Base-by-base conservation (phyloP, 2,329 filamentous ascomycete species). In the Aspergillus sp. region DNA sequence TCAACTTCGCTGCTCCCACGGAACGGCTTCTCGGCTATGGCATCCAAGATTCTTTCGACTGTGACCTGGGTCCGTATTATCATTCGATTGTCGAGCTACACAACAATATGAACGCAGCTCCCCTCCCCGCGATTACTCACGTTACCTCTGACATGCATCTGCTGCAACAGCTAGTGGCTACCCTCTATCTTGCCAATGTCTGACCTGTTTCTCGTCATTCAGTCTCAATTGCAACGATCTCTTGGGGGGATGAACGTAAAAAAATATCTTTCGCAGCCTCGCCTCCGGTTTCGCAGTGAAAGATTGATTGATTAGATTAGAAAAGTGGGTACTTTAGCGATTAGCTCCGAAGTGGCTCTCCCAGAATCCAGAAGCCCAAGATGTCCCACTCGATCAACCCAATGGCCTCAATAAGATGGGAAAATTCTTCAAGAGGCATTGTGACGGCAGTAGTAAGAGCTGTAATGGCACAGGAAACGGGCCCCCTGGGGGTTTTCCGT, bases 221-320 rank as follows among this genome's bases (percentile, higher is more conserved):
- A 41, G 34, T 41, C 34, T 41, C 34, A 41, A 41, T 41, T 41
- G 11, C 34, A 41, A 41, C 15, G 9, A 41, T 41, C 34, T 41
- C 6, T 41, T 11, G 15, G 34, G 15, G 34, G 6, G 23, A 47
- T 47, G 45, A 17, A 47, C 34, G 34, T 41, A 41, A 41, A 11
- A 41, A 41, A 41, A 28, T 41, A 41, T 41, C 34, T 41, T 41
- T 15, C 34, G 34, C 15, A 13, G 34, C 34, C 9, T 41, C 34
- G 9, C 34, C 43, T 54, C 57, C 57, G 43, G 51, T 59, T 17
- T 59, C 49, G 57, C 47, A 55, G 59, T 57, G 46, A 63, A 58
- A 65, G 59, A 60, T 47, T 66, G 67, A 69, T 70, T 69, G 67
- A 69, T 70, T 69, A 70, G 67, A 70, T 69, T 62, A 63, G 61